Percentiles rank a stretch among this genome's conserved stretches.
Conservation (phyloP, 345 rosid species). For the Brassica juncea region DNA sequence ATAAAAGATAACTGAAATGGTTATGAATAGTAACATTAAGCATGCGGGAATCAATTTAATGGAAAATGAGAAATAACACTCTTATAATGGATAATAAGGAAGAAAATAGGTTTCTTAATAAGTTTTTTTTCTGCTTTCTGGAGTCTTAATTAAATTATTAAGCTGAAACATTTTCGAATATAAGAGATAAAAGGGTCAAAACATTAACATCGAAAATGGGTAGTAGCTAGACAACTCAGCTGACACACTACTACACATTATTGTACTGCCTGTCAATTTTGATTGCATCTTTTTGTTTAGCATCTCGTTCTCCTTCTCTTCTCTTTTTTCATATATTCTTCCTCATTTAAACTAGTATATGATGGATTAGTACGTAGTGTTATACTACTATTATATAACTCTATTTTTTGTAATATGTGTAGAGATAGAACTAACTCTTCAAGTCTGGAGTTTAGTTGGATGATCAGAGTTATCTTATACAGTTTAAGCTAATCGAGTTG, state of each 20-base stretch:
- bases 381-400: not conserved
- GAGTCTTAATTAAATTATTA: not conserved
- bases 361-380: not conserved
- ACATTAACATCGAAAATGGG: slow-evolving; percentile 3
- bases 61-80: not conserved
- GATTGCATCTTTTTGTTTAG: slow-evolving; percentile 24
- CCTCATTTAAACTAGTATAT: not conserved
- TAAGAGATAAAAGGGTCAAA: not conserved
- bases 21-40: not conserved
- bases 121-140: not conserved
- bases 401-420: not conserved
- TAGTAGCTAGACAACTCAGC: slow-evolving; percentile 11
- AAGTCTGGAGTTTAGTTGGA: not conserved
- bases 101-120: not conserved
- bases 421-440: not conserved
- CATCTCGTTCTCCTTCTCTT: slow-evolving; percentile 27
- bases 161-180: not conserved
- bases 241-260: slow-evolving; percentile 27
- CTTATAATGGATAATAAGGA: not conserved
- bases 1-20: not conserved
- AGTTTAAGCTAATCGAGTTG: not conserved
- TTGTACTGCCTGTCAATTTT: slow-evolving; percentile 36
- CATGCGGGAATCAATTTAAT: not conserved
- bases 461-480: not conserved
- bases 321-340: not conserved